Evolutionary conservation across 2,329 filamentous ascomycete species (phyloP), one percentile per base, ranked within the genome.

Genomic region (Salinomyces thailandicus): DNA sequence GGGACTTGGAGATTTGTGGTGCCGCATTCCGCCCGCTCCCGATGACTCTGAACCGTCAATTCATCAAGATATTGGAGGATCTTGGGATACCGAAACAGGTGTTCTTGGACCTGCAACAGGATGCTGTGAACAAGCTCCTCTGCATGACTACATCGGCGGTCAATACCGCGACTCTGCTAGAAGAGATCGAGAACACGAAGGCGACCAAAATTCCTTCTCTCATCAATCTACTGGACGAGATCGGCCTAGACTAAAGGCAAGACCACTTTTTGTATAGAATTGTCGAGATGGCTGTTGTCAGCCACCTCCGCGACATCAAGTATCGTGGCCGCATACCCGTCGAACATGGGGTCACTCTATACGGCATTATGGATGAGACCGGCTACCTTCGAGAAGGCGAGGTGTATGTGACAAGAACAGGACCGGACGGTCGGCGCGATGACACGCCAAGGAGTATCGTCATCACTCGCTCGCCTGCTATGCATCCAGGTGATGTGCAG

Each of bases 51-150:
- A 93, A 93, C 50, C 76, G 81, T 1, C 83, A 84, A 46, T 67
- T 87, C 42, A 85, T 93, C 61, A 93, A 93, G 54, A 85, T 93
- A 4, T 58, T 93, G 1, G 85, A 93, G 51, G 85, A 93, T 46
- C 76, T 89, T 56, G 69, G 71, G 0, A 75, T 81, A 0, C 53
- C 66, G 0, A 51, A 62, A 1, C 38, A 59, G 0, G 79, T 73
- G 54, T 89, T 93, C 45, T 52, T 80, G 8, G 50, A 66, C 0
- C 59, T 84, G 1, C 85, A 91, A 55, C 62, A 66, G 1, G 61
- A 63, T n/a, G 79, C 79, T 18, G 60, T 91, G 3, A 46, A 68
- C 0, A 62, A 69, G 9, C 62, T 93, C 4, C 70, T 75, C 3
- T 58, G 60, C 8, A 74, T 81, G 31, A 79, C 78, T 0, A 60